These are phyloP conservation scores for Fusarium hainanense DNA, from an alignment of 2,329 filamentous ascomycete genomes.

Conservation along the genomic window DNA sequence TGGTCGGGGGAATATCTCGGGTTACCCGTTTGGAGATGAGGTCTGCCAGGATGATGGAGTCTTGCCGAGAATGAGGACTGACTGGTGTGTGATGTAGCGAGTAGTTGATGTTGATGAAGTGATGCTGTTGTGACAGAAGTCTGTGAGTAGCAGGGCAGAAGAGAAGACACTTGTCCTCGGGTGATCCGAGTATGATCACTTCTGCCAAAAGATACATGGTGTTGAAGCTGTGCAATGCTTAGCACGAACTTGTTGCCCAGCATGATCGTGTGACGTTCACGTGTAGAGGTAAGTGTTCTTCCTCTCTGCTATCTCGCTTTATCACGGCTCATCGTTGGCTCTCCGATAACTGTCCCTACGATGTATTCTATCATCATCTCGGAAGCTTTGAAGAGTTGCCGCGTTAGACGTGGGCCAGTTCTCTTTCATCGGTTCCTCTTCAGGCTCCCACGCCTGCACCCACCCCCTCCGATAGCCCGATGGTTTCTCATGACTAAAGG, in stretches of 20 bases:
- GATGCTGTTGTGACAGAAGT: slow-evolving; percentile 1
- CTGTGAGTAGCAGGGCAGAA: slow-evolving; percentile 8
- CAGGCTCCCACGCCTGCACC: slow-evolving; percentile 22
- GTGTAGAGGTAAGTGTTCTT: slow-evolving; percentile 17
- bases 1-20: background rate
- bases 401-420: slow-evolving; percentile 36
- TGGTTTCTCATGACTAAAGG: slow-evolving; percentile 44
- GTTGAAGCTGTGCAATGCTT: slow-evolving; percentile 2
- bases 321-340: background rate
- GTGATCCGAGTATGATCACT: background rate
- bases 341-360: background rate
- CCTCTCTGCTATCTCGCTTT: background rate
- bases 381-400: slow-evolving; percentile 10
- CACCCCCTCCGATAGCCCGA: slow-evolving; percentile 29
- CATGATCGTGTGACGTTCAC: background rate
- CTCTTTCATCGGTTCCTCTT: slow-evolving; percentile 28
- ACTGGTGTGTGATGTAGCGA: slow-evolving; percentile 24
- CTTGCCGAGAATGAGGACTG: slow-evolving; percentile 16
- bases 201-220: background rate
- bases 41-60: slow-evolving; percentile 8
- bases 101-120: slow-evolving; percentile 20
- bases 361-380: background rate
- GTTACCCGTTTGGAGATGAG: background rate
- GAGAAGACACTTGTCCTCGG: slow-evolving; percentile 1
- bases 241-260: background rate